Base-by-base conservation (phyloP, 2,329 filamentous ascomycete genomes). In the Claviceps citrina region DNA sequence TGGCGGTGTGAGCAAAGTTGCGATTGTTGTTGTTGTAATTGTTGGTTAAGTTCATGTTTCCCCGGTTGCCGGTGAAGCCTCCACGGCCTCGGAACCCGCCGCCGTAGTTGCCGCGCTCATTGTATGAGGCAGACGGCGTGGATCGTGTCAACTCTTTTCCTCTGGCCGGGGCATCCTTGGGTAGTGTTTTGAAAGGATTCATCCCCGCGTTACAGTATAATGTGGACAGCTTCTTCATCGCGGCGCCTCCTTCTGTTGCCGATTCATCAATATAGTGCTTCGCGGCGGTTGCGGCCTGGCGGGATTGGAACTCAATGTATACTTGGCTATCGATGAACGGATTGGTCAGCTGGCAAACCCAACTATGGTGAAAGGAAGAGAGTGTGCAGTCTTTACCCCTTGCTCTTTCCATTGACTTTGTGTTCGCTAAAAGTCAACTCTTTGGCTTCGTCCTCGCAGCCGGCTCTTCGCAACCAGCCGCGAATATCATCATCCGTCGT, bases 401-500 rank as follows among this genome's bases (percentile, higher is more conserved):
- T 95, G 63, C 85, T 94, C 65, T 98, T 98, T 50, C 91, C 91
- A 50, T 98, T 98, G 36, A 96, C 87, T 58, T 98, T 98, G 62
- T 96, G 91, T 59, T 98, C 91, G 53, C 85, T 95, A 59, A 96
- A 98, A 0, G 87, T 94, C 38, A 98, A 76, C 45, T 96, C 91
- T 52, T 84, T 86, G 15, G 96, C 65, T 53, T 94, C 84, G 34
- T 79, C 72, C 58, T 96, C 91, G 49, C 77, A 84, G 2, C 73
- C 74, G n/a, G 81, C 84, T 47, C 83, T 72, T 48, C 78, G 77
- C 19, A 82, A 70, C 84, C 86, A 95, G 38, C 81, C 83, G 39
- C 91, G 81, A 42, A 98, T 76, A 51, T 96, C 86, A 54, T 98
- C 91, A 55, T 98, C 91, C 2, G 83, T 93, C 24, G 79, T 87